Evolutionary conservation across 2,329 filamentous ascomycete species (phyloP).

Genomic region (Penicillium corylophilum): DNA sequence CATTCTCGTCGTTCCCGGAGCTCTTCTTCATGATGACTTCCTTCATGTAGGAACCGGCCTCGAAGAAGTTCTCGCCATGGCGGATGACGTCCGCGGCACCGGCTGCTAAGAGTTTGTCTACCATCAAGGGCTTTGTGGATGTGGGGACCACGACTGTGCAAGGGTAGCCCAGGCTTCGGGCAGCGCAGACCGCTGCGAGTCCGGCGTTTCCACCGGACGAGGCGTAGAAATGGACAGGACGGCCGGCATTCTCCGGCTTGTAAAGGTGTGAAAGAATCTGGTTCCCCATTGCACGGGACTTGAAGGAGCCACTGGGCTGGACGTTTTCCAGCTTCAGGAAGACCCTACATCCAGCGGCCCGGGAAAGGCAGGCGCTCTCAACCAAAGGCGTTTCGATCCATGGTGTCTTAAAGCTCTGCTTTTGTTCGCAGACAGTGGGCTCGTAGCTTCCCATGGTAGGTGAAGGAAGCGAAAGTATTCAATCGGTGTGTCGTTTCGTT

Average conservation of each 20-base stretch:
- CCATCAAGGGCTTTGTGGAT: conserved; percentile 66
- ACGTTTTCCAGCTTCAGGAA: conserved; percentile 83
- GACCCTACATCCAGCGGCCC: conserved; percentile 72
- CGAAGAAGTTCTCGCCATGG: conserved; percentile 65
- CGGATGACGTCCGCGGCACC: conserved; percentile 67
- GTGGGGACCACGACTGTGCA: conserved; percentile 74
- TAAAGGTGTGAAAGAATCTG: conserved; percentile 59
- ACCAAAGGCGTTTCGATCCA: conserved; percentile 73
- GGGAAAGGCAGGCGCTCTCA: conserved; percentile 65
- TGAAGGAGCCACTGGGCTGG: conserved; percentile 84
- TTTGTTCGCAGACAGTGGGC: conserved; percentile 22
- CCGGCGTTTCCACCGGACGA: conserved; percentile 83
- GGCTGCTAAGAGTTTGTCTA: conserved; percentile 66
- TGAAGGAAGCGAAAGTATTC: not conserved
- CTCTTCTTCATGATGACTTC: conserved; percentile 46
- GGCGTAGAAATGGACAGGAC: conserved; percentile 69
- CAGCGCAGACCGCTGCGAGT: conserved; percentile 74
- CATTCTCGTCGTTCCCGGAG: conserved; percentile 24
- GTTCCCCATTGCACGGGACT: conserved; percentile 73
- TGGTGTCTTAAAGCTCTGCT: conserved; percentile 44
- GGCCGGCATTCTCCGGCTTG: conserved; percentile 41
- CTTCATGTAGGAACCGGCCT: conserved; percentile 67
- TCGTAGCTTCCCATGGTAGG: conserved; percentile 38
- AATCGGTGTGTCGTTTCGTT: not conserved
- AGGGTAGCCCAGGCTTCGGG: conserved; percentile 60